phyloP scores from a whole-genome alignment of 2,329 filamentous ascomycete species.

The Zymoseptoria ardabiliae region DNA sequence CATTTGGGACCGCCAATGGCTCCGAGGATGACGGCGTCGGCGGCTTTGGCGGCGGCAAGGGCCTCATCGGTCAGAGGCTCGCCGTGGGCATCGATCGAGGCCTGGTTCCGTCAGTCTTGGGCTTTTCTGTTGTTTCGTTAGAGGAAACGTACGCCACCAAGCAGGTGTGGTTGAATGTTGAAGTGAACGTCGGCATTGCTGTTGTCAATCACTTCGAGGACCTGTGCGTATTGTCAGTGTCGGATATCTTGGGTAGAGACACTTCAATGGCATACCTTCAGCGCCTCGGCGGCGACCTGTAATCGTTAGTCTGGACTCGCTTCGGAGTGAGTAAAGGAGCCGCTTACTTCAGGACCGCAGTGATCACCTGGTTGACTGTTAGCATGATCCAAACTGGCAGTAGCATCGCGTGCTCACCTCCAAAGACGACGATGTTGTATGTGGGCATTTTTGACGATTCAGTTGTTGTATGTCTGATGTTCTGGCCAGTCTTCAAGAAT shows the following conservation, averaged over 20 bases:
- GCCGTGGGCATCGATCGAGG: conserved; percentile 78
- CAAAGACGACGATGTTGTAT: conserved; percentile 23
- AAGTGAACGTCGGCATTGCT: conserved; percentile 67
- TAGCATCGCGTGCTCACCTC: conserved; percentile 6
- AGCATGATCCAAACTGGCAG: not conserved
- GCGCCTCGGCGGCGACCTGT: conserved; percentile 72
- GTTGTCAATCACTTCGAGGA: conserved; percentile 72
- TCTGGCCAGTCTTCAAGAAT: no score
- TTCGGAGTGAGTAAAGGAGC: not conserved
- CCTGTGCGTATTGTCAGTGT: conserved; percentile 41
- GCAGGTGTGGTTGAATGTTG: conserved; percentile 80
- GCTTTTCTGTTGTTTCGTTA: conserved; percentile 1
- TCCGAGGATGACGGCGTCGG: conserved; percentile 84
- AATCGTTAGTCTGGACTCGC: conserved; percentile 8
- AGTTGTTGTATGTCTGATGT: not conserved
- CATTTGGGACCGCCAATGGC: conserved; percentile 97
- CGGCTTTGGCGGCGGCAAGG: conserved; percentile 71
- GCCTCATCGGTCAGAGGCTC: conserved; percentile 74
- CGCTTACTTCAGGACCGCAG: conserved; percentile 71
- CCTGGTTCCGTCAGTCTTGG: conserved; percentile 43
- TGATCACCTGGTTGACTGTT: conserved; percentile 50
- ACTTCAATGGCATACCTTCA: conserved; percentile 58
- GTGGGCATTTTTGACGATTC: conserved; percentile 15
- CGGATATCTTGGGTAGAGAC: not conserved
- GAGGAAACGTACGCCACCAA: conserved; percentile 71